Conservation (phyloP, 768 basidiomycete genomes). For the Clavulina sp. region DNA sequence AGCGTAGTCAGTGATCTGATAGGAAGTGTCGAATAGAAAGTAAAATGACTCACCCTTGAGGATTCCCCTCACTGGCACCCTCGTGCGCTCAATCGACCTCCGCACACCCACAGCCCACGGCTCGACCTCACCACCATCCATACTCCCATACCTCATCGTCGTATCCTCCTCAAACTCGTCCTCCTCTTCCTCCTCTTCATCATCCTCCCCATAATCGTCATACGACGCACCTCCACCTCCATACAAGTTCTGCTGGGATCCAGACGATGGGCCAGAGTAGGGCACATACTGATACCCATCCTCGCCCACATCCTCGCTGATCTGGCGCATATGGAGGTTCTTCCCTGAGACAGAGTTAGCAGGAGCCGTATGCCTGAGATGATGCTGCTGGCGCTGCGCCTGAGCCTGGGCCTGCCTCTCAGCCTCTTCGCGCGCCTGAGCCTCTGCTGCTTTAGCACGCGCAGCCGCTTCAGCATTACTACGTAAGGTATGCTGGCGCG, state of each 20-base stretch:
- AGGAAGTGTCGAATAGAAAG: neutral
- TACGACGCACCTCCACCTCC: conserved; percentile 3
- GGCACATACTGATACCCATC: too few species aligned
- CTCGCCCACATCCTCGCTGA: conserved; percentile 8
- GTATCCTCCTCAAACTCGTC: conserved; percentile 44
- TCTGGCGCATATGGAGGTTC: conserved; percentile 14
- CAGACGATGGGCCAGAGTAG: neutral
- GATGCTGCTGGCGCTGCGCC: conserved; percentile 18
- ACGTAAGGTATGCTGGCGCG: conserved; percentile 69
- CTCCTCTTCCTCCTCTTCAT: too few species aligned
- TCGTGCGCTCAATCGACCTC: conserved; percentile 48
- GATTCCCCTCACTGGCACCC: conserved; percentile 63
- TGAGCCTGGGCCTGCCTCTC: too few species aligned
- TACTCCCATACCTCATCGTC: conserved; percentile 44
- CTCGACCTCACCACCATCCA: conserved; percentile 41
- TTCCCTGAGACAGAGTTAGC: neutral
- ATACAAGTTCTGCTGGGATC: neutral
- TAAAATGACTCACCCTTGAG: conserved; percentile 52
- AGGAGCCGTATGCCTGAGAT: conserved; percentile 24
- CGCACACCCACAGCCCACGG: conserved; percentile 66
- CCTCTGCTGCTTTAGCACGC: conserved; percentile 33
- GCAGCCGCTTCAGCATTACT: conserved; percentile 68
- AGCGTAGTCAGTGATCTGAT: neutral
- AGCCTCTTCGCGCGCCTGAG: too few species aligned
- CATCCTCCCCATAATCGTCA: conserved; percentile 9